Evolutionary conservation across 306 rosid species (phyloP).

Genomic region (Neltuma alba): DNA sequence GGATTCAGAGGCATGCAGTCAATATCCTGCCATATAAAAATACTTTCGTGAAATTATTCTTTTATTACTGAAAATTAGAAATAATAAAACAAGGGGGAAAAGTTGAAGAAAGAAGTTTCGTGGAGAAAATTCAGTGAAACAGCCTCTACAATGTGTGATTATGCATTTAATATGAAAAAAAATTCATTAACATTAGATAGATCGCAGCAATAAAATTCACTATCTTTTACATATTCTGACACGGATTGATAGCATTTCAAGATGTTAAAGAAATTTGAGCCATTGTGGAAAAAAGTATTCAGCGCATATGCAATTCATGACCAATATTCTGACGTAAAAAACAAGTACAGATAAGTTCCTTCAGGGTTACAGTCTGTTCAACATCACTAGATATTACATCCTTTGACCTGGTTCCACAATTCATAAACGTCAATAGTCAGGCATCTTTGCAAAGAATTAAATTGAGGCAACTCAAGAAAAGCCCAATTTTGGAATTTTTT

Average conservation of each 20-base stretch:
- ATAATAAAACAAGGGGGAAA: background rate
- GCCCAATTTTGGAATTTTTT: too few species aligned
- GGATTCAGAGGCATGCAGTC: conserved; percentile 95
- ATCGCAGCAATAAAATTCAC: background rate
- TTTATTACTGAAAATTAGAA: conserved; percentile 23
- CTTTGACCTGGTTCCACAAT: too few species aligned
- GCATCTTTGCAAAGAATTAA: too few species aligned
- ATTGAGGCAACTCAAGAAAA: too few species aligned
- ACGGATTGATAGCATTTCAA: background rate
- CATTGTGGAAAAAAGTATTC: background rate
- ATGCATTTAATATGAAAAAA: background rate
- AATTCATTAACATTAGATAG: conserved; percentile 6
- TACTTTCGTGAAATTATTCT: conserved; percentile 29
- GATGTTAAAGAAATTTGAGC: background rate
- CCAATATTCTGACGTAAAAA: conserved; percentile 7
- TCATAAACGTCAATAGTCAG: too few species aligned
- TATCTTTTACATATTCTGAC: too few species aligned
- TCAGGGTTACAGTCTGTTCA: background rate
- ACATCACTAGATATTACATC: too few species aligned
- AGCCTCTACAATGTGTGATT: background rate
- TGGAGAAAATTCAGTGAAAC: background rate
- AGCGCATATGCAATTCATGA: background rate
- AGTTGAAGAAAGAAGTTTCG: background rate
- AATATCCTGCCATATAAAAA: conserved; percentile 69
- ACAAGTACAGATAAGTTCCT: background rate